Evolutionary conservation across 2,329 filamentous ascomycete species (phyloP).

Genomic region (Dothistroma septosporum): DNA sequence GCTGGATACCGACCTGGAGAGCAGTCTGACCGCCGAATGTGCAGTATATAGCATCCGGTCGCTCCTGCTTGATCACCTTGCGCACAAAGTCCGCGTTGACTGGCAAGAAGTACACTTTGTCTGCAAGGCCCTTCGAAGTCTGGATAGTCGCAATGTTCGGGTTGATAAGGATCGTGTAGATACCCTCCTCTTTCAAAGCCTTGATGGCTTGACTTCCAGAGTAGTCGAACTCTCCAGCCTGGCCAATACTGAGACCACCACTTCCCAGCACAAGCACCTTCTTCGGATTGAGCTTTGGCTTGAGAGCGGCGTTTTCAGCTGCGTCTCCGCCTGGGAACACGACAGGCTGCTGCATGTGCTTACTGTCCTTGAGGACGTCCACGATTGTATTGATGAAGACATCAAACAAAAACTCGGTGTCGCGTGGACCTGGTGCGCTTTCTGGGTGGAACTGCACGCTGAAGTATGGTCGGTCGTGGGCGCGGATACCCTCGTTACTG

Average conservation of each 20-base stretch:
- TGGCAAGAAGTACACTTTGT: slow-evolving; percentile 98
- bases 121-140: slow-evolving; percentile 93
- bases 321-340: slow-evolving; percentile 80
- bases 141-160: slow-evolving; percentile 99
- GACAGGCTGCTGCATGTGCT: slow-evolving; percentile 68
- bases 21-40: slow-evolving; percentile 98
- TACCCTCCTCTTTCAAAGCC: slow-evolving; percentile 93
- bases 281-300: slow-evolving; percentile 80
- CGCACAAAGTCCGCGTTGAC: slow-evolving; percentile 96
- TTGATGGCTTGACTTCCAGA: slow-evolving; percentile 98
- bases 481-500: slow-evolving; percentile 96
- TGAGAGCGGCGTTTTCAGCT: slow-evolving; percentile 69
- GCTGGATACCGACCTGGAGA: slow-evolving; percentile 90
- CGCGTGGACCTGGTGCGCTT: slow-evolving; percentile 88
- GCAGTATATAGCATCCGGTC: slow-evolving; percentile 92
- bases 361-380: slow-evolving; percentile 63
- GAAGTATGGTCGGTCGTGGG: slow-evolving; percentile 82
- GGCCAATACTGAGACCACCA: slow-evolving; percentile 93
- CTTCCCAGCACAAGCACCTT: slow-evolving; percentile 93
- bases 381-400: slow-evolving; percentile 87
- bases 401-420: slow-evolving; percentile 96
- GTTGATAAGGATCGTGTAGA: slow-evolving; percentile 97
- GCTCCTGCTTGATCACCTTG: slow-evolving; percentile 93
- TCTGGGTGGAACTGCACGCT: slow-evolving; percentile 99
- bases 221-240: slow-evolving; percentile 98